phyloP scores from a whole-genome alignment of 305 asterid species.

The Fraxinus sp. region DNA sequence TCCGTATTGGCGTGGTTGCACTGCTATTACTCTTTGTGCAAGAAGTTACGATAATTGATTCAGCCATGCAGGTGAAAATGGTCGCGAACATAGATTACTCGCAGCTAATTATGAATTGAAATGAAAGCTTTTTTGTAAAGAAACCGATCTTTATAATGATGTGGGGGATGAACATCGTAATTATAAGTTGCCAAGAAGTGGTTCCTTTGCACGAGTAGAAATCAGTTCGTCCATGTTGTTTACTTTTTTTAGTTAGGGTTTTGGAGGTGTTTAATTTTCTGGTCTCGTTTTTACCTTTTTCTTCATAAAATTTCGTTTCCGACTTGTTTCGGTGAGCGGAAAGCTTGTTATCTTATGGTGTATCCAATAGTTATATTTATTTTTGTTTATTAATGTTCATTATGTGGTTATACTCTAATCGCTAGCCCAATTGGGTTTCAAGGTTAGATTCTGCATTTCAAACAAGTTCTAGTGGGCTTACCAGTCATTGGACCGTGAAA shows the following conservation, averaged over 20 bases:
- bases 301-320: background rate
- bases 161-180: background rate
- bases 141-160: background rate
- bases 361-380: background rate
- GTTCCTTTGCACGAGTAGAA: background rate
- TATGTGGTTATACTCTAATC: background rate
- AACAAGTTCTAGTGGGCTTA: background rate
- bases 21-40: conserved; percentile 38
- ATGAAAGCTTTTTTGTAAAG: background rate
- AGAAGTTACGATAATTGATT: conserved; percentile 25
- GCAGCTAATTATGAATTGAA: background rate
- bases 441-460: background rate
- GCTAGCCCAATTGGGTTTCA: background rate
- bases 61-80: background rate
- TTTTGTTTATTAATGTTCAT: background rate
- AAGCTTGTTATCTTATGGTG: background rate
- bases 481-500: background rate
- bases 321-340: background rate
- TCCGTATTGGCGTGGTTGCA: conserved; percentile 53
- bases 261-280: background rate
- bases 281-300: background rate
- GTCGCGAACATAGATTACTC: background rate
- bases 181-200: background rate
- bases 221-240: background rate
- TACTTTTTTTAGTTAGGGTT: background rate